Percentiles rank a stretch among this genome's conserved stretches.
Evolutionary conservation across 140 eudicot species (phyloP).

Genomic region (Eryngium alpinum): DNA sequence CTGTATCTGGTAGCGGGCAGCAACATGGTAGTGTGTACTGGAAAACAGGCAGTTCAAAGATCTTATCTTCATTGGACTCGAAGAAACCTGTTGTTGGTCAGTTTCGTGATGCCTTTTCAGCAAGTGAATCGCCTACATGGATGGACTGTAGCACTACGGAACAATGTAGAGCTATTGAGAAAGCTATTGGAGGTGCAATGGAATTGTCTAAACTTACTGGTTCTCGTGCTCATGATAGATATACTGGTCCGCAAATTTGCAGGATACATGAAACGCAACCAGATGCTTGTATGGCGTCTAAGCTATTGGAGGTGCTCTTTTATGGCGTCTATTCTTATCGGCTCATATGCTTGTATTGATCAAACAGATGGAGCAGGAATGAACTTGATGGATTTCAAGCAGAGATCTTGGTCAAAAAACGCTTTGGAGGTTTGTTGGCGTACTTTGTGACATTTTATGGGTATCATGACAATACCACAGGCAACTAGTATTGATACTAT

Average conservation of each 20-base stretch:
- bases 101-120: conserved; percentile 64
- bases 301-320: no score
- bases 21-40: conserved; percentile 35
- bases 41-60: conserved; percentile 56
- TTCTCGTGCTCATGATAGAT: conserved; percentile 84
- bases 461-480: background rate
- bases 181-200: conserved; percentile 80
- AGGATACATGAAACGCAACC: conserved; percentile 63
- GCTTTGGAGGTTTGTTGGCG: conserved; percentile 56
- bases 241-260: conserved; percentile 82
- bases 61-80: conserved; percentile 56
- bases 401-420: conserved; percentile 67
- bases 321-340: conserved; percentile 68
- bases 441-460: background rate
- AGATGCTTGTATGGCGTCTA: conserved; percentile 76
- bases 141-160: conserved; percentile 89
- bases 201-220: conserved; percentile 78
- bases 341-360: conserved; percentile 82
- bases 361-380: conserved; percentile 97
- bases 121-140: conserved; percentile 83
- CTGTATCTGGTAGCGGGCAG: conserved; percentile 20
- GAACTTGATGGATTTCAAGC: conserved; percentile 85
- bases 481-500: background rate
- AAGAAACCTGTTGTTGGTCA: conserved; percentile 57
- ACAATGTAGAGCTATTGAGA: conserved; percentile 76